A percentile compares a stretch with the other conserved stretches of the same genome.
These are phyloP conservation scores for Oryza glumipatula DNA, from an alignment of 176 grass and related monocot species.

Conservation along the genomic window DNA sequence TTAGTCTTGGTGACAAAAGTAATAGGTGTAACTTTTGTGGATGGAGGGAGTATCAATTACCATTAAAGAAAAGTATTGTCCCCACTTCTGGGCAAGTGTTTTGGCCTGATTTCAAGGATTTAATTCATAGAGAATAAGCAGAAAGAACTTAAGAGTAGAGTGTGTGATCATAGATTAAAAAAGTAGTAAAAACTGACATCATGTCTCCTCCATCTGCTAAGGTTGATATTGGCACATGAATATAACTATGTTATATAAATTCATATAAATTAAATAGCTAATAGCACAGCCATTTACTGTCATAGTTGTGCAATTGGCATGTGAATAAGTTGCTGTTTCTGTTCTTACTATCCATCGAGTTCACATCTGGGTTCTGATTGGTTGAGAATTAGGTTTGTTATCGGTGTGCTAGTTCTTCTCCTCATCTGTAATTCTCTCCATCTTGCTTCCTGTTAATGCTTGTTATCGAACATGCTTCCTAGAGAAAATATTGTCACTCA, in stretches of 20 bases:
- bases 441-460: background rate
- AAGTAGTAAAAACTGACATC: background rate
- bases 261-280: background rate
- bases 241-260: background rate
- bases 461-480: background rate
- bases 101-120: background rate
- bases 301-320: background rate
- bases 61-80: background rate
- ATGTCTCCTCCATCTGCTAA: background rate
- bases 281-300: background rate
- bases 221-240: background rate
- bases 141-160: background rate
- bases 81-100: background rate
- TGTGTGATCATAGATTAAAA: background rate
- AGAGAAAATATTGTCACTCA: background rate
- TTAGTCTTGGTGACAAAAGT: too few relatives aligned
- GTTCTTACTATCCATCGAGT: background rate
- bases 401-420: background rate
- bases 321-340: background rate
- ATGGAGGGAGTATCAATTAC: background rate
- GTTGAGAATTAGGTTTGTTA: background rate
- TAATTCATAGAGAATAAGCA: background rate
- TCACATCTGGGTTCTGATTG: background rate
- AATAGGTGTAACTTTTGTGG: too few relatives aligned
- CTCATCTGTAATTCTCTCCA: background rate